These are phyloP conservation scores for Rosa persica DNA, from an alignment of 306 rosid genomes.

Conservation along the genomic window DNA sequence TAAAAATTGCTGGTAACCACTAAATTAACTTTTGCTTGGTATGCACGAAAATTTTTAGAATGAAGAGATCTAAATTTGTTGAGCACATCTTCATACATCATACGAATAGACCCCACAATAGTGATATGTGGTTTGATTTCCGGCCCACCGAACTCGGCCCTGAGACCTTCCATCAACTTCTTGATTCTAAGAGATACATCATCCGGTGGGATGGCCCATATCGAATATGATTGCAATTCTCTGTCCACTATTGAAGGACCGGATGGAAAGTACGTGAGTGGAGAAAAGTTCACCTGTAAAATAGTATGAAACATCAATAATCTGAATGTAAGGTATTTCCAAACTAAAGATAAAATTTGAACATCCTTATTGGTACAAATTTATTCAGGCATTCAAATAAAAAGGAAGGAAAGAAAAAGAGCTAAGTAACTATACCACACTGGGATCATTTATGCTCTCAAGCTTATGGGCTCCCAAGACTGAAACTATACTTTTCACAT, in stretches of 20 bases:
- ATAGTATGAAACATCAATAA: neutral
- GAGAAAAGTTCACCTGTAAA: neutral
- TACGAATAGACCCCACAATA: slow-evolving; percentile 57
- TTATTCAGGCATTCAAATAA: no score
- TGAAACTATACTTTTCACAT: neutral
- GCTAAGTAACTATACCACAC: no score
- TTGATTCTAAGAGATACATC: slow-evolving; percentile 38
- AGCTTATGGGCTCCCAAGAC: neutral
- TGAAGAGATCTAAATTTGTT: slow-evolving; percentile 46
- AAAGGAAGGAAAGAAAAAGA: no score
- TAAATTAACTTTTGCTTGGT: slow-evolving; percentile 47
- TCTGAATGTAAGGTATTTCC: no score
- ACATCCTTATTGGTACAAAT: neutral
- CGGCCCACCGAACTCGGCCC: slow-evolving; percentile 74
- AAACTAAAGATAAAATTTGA: neutral
- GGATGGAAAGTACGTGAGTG: neutral
- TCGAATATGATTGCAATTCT: slow-evolving; percentile 47
- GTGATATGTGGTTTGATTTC: slow-evolving; percentile 75
- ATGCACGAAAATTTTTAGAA: slow-evolving; percentile 39
- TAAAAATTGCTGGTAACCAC: neutral
- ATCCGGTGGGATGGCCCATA: slow-evolving; percentile 84
- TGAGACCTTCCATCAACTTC: slow-evolving; percentile 54
- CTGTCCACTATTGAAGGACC: neutral
- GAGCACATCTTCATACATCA: slow-evolving; percentile 53
- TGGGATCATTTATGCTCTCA: neutral